Base-by-base conservation (phyloP, 345 rosid genomes). In the Gossypium rotundifolium region DNA sequence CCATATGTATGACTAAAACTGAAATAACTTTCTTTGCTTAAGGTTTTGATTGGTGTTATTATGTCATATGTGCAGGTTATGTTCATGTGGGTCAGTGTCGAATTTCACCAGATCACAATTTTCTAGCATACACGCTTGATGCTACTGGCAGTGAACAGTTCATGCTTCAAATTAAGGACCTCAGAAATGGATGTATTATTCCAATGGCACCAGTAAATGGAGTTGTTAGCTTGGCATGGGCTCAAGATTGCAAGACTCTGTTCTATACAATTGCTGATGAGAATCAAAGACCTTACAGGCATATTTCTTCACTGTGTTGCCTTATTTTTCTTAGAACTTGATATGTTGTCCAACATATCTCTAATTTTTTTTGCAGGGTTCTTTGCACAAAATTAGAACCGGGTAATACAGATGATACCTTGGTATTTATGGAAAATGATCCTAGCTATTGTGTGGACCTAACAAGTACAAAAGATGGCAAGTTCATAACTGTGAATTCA, bases 381-480 rank as follows among this genome's bases (percentile, higher is more conserved):
- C 80, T 86, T 69, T 88, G 83, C 82, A 82, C 87, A 61, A 87
- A 85, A 61, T 65, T 91, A 62, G 87, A 84, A 66, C 83, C 88
- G 16, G 79, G 82, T 38, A 70, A 79, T 77, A 49, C 65, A 33
- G 81, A 70, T 79, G 90, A 87, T 75, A 61, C 69, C 4, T 68
- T 73, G 17, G 79, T 92, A 51, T 92, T 81, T 74, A 77, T 81
- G 1, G 96, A 94, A 84, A 85, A 44, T 57, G 91, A 94, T 80
- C 75, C 93, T 27, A 82, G 88, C 75, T 92, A 85, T 77, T 92
- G 94, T 81, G 94, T 94, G 74, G 98, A 94, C 82, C 84, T 92
- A 80, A 86, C 98, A 58, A 84, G 87, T 73, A 94, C 98, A 12
- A 94, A 94, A 90, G 98, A 94, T 79, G 98, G 94, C 84, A 90